Percentiles rank a stretch among this genome's conserved stretches.
Evolutionary conservation across 352 stramenopile genomes (phyloP).

Genomic region (Salisapilia sapeloensis): DNA sequence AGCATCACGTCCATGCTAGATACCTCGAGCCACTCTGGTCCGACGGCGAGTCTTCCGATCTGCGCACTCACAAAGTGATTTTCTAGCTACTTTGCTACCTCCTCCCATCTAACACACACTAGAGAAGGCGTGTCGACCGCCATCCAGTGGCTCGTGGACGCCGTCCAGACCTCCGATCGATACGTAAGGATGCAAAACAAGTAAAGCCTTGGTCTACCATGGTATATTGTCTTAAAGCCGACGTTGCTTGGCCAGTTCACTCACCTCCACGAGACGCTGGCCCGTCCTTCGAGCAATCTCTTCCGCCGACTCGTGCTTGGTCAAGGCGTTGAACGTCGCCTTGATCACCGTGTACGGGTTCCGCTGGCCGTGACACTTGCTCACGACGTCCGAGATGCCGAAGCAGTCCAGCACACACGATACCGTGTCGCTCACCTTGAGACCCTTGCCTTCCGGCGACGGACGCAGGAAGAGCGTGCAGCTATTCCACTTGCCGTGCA

Average conservation of each 20-base stretch:
- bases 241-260: slow-evolving; percentile 46
- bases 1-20: slow-evolving; percentile 23
- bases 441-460: slow-evolving; percentile 43
- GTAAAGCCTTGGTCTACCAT: slow-evolving; percentile 1
- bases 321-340: slow-evolving; percentile 89
- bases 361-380: slow-evolving; percentile 87
- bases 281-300: slow-evolving; percentile 88
- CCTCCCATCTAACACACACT: not conserved
- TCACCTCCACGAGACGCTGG: slow-evolving; percentile 68
- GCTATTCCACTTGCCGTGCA: slow-evolving; percentile 91
- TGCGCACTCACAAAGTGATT: slow-evolving; percentile 38
- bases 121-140: slow-evolving; percentile 50
- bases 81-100: not conserved
- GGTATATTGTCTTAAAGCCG: slow-evolving; percentile 26
- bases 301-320: slow-evolving; percentile 88
- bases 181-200: slow-evolving; percentile 8
- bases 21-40: slow-evolving; percentile 16
- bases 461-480: slow-evolving; percentile 84
- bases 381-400: slow-evolving; percentile 86
- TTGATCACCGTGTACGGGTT: slow-evolving; percentile 91
- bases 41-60: slow-evolving; percentile 26
- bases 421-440: slow-evolving; percentile 67
- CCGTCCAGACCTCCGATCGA: slow-evolving; percentile 50
- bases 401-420: slow-evolving; percentile 77
- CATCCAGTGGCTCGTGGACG: slow-evolving; percentile 58